Evolutionary conservation across 495 filamentous ascomycete species (phyloP).

Genomic region (Podospora appendiculata): DNA sequence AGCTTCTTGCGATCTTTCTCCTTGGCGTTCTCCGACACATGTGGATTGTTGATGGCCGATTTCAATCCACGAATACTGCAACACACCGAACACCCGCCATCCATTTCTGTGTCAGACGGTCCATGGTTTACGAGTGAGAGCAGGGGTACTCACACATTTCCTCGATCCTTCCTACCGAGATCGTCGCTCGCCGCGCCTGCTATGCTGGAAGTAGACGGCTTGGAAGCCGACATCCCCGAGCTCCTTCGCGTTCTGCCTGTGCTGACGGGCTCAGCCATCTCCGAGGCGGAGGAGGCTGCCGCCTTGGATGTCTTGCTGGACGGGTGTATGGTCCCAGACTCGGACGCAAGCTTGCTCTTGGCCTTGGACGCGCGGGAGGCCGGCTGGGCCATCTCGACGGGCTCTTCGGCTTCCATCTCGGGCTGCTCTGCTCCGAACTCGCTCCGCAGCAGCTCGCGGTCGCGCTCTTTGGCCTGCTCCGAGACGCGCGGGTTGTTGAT

Average conservation of each 20-base stretch:
- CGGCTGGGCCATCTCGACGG: not conserved
- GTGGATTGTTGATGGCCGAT: conserved; percentile 35
- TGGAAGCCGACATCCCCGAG: not conserved
- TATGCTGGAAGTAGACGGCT: not conserved
- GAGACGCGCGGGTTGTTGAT: conserved; percentile 21
- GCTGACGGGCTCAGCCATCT: too few relatives aligned
- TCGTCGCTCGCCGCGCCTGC: not conserved
- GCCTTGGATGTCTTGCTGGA: too few relatives aligned
- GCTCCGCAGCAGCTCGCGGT: conserved; percentile 13
- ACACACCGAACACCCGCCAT: not conserved
- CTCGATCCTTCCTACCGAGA: conserved; percentile 7
- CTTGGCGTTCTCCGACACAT: conserved; percentile 33
- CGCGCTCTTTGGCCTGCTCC: conserved; percentile 12
- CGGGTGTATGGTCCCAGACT: too few relatives aligned
- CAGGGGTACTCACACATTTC: conserved; percentile 10
- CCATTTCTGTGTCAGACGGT: not conserved
- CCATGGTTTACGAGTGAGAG: not conserved
- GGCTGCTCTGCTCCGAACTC: conserved; percentile 6
- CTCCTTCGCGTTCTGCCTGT: not conserved
- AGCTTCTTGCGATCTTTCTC: conserved; percentile 22
- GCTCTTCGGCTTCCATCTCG: too few relatives aligned
- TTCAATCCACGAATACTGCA: conserved; percentile 29
- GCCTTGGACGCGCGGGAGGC: not conserved
- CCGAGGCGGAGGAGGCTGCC: too few relatives aligned
- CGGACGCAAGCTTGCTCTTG: not conserved